phyloP scores from a whole-genome alignment of 1,284 basidiomycete species.

The Ceratobasidium sp. region DNA sequence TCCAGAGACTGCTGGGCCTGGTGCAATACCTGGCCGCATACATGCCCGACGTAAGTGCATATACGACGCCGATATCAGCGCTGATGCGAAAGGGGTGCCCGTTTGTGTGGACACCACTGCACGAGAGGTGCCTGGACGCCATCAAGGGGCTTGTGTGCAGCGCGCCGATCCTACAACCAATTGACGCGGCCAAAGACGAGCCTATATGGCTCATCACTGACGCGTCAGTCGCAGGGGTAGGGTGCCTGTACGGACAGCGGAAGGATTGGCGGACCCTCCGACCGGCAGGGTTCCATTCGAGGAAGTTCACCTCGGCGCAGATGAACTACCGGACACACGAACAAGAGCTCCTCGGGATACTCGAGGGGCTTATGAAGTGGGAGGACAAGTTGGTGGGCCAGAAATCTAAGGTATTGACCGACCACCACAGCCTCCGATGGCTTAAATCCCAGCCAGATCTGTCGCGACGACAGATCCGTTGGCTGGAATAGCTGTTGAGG shows the following conservation, averaged over 20 bases:
- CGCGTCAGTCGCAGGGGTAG: slow-evolving; percentile 56
- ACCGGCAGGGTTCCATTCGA: slow-evolving; percentile 10
- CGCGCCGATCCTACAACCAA: slow-evolving; percentile 53
- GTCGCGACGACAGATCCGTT: slow-evolving; percentile 55
- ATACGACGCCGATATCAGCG: slow-evolving; percentile 49
- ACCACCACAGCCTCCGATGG: slow-evolving; percentile 59
- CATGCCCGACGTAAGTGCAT: slow-evolving; percentile 55
- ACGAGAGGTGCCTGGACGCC: slow-evolving; percentile 57
- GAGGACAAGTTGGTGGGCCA: slow-evolving; percentile 58
- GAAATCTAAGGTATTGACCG: slow-evolving; percentile 57
- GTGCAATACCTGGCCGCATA: slow-evolving; percentile 58
- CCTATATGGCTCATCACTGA: slow-evolving; percentile 46
- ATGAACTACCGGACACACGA: slow-evolving; percentile 3
- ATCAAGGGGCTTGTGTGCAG: slow-evolving; percentile 55
- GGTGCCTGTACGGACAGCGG: slow-evolving; percentile 23
- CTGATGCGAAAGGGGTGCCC: slow-evolving; percentile 50
- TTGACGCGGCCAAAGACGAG: slow-evolving; percentile 48
- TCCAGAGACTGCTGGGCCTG: slow-evolving; percentile 61
- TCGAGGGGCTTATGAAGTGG: slow-evolving; percentile 59
- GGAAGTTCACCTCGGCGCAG: slow-evolving; percentile 12
- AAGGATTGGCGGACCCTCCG: slow-evolving; percentile 4
- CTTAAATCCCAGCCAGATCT: slow-evolving; percentile 57
- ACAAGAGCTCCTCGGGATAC: slow-evolving; percentile 55
- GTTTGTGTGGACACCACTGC: slow-evolving; percentile 55
- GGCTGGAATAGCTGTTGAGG: slow-evolving; percentile 57